Conservation (phyloP, 805 yeast genomes). For the Zygosaccharomyces pseudorouxii region DNA sequence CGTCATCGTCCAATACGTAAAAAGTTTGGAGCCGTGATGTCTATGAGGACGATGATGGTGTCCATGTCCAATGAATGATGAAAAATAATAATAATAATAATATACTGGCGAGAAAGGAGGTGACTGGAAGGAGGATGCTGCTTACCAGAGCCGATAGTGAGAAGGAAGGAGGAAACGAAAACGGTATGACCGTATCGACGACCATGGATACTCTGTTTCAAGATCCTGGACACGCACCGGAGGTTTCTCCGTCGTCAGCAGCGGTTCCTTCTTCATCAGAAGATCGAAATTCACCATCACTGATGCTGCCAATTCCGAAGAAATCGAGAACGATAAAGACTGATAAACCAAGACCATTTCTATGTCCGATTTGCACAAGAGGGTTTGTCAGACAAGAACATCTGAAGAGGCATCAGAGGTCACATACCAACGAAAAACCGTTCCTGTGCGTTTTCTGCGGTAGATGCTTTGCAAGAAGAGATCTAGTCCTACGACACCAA, state of each 20-base stretch:
- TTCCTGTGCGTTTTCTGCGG: constrained; percentile 96
- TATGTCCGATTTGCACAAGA: constrained; percentile 85
- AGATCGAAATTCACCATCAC: not conserved
- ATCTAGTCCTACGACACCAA: constrained; percentile 84
- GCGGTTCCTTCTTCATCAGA: not conserved
- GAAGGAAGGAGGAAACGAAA: not conserved
- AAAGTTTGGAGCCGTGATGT: constrained; percentile 1
- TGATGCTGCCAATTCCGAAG: constrained; percentile 69
- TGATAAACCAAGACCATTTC: constrained; percentile 90
- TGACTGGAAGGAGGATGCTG: not conserved
- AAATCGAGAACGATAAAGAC: constrained; percentile 81
- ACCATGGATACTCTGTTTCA: not conserved
- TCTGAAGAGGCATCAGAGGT: constrained; percentile 85
- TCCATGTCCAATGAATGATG: not conserved
- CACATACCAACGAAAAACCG: constrained; percentile 95
- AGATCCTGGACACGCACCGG: not conserved
- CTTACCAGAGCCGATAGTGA: not conserved
- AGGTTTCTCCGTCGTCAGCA: not conserved
- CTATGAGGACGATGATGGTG: not conserved
- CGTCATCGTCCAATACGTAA: not conserved
- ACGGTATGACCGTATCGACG: not conserved
- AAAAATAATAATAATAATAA: not conserved
- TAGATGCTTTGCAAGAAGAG: constrained; percentile 89
- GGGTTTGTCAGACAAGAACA: constrained; percentile 96
- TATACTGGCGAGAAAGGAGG: not conserved